These are phyloP conservation scores for Elsinoe fawcettii DNA, from an alignment of 2,329 filamentous ascomycete species.

Conservation along the genomic window DNA sequence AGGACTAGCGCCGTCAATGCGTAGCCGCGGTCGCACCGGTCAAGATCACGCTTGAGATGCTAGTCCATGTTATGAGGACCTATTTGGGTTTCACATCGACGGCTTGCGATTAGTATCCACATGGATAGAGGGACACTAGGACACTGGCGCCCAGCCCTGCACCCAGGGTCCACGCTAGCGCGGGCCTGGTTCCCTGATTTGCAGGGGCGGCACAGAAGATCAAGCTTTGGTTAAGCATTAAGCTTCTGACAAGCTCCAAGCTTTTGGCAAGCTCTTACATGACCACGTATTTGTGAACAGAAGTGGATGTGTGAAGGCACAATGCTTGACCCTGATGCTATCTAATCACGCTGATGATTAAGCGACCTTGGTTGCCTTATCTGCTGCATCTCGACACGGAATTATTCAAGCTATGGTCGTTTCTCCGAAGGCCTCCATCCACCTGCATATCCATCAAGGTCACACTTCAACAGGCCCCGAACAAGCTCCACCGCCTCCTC, in stretches of 20 bases:
- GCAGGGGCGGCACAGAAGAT: neutral
- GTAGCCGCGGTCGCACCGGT: neutral
- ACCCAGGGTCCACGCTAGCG: neutral
- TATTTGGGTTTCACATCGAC: neutral
- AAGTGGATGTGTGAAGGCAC: no score
- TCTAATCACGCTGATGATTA: no score
- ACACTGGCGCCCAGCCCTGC: neutral
- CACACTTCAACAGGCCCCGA: conserved; percentile 1
- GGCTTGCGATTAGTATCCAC: neutral
- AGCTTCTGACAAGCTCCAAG: neutral
- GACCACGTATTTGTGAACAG: neutral
- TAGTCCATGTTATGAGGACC: neutral
- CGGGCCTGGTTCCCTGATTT: neutral
- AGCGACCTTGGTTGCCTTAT: no score
- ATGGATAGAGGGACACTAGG: neutral
- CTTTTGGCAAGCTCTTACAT: neutral
- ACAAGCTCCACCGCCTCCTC: conserved; percentile 1
- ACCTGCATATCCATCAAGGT: conserved; percentile 1
- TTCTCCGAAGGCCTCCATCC: conserved; percentile 1
- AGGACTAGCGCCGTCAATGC: neutral
- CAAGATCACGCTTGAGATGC: neutral
- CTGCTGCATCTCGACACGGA: neutral
- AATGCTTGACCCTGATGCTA: no score
- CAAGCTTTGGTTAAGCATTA: neutral
- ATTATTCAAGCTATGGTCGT: neutral